A percentile compares a stretch with the other conserved stretches of the same genome.
Evolutionary conservation across 257 asterid genomes (phyloP).

Genomic region (Solanum sitiens): DNA sequence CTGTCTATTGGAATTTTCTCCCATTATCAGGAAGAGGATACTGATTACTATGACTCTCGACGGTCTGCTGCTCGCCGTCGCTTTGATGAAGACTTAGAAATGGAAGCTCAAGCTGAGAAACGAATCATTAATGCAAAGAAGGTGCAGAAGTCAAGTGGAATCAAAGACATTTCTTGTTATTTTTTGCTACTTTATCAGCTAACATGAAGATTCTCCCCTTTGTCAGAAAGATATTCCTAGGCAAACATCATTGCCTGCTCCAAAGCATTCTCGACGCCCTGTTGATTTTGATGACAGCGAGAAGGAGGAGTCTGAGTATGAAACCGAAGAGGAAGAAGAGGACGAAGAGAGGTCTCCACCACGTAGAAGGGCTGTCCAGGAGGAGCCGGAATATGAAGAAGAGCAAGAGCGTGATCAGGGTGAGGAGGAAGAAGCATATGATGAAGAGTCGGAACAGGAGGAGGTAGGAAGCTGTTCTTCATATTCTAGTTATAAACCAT

Average conservation of each 20-base stretch:
- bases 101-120: constrained; percentile 93
- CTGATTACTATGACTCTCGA: constrained; percentile 66
- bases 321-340: constrained; percentile 88
- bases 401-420: constrained; percentile 60
- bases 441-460: constrained; percentile 86
- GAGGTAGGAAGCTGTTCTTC: constrained; percentile 40
- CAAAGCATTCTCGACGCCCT: constrained; percentile 63
- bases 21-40: constrained; percentile 61
- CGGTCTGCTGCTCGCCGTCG: constrained; percentile 67
- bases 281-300: constrained; percentile 77
- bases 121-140: constrained; percentile 91
- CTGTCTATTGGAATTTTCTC: background rate
- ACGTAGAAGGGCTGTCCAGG: constrained; percentile 43
- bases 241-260: constrained; percentile 38
- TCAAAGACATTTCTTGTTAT: background rate
- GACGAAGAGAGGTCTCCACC: constrained; percentile 53
- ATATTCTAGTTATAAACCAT: background rate
- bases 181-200: constrained; percentile 21
- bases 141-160: constrained; percentile 29
- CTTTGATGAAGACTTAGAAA: constrained; percentile 76
- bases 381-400: constrained; percentile 62
- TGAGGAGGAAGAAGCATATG: constrained; percentile 65
- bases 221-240: constrained; percentile 53
- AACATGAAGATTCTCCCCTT: background rate
- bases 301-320: constrained; percentile 91